Evolutionary conservation across 1,284 basidiomycete species (phyloP), one percentile per base, ranked within the genome.

Genomic region (Leucoagaricus sp.): DNA sequence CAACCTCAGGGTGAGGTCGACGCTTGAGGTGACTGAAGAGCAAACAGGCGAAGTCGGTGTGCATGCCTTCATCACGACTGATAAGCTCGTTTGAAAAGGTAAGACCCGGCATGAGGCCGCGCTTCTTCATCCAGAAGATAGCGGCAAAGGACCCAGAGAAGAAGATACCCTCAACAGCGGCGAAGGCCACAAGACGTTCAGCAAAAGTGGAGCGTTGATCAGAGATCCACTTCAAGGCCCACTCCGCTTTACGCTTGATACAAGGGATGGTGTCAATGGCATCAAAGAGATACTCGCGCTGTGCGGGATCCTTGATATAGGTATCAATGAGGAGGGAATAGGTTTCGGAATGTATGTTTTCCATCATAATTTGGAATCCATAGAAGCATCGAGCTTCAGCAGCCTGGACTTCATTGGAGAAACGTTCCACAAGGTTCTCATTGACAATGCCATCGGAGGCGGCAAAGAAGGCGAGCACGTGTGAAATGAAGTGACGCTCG

Each of bases 351-450:
- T 96, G 93, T 50, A 96, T 89, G 72, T 95, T 95, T 74, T 98
- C 96, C 92, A 98, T 98, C 96, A 98, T 98, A 71, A 98, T 96
- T 71, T 98, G 96, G 82, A 98, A 98, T 17, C 96, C 96, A 71
- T 98, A 98, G 79, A 99, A 99, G 73, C 93, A 97, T 36, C 96
- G 92, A 10, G 96, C 96, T 75, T 98, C 96, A 26, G 96, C 93
- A 8, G 82, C 87, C 72, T 98, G 95, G 0, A 98, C 95, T 72
- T 98, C 96, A 58, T 89, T 87, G 31, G 93, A 95, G 78, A 97
- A 98, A 36, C 95, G 88, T 75, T 98, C 94, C 57, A 98, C 82
- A 0, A 98, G 82, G 74, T 98, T 98, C 72, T 98, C 96, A 75
- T 98, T 98, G 70, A 99, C 95, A 60, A 99, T 98, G 55, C 96